Evolutionary conservation across 257 asterid species (phyloP).

Genomic region (Salvia splendens): DNA sequence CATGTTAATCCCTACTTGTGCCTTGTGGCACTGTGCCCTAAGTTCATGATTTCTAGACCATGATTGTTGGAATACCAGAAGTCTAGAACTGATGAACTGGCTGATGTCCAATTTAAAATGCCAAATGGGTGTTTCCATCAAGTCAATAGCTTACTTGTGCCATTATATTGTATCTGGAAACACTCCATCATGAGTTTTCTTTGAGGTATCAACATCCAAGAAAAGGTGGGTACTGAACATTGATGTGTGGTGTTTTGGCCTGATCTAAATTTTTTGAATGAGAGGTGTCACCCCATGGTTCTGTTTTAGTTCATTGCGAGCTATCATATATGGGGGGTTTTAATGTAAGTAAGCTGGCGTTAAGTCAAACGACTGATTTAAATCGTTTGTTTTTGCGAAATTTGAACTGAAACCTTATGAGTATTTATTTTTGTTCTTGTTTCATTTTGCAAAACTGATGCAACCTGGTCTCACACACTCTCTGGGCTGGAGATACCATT

Average conservation of each 20-base stretch:
- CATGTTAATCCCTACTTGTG: too few species aligned
- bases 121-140: background rate
- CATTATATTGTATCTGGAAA: background rate
- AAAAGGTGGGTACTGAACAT: background rate
- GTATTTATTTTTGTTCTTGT: background rate
- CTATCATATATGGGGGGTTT: background rate
- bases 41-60: too few species aligned
- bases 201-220: background rate
- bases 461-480: background rate
- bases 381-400: background rate
- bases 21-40: too few species aligned
- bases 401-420: background rate
- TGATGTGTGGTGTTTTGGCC: background rate
- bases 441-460: background rate
- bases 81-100: background rate
- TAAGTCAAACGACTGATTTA: background rate
- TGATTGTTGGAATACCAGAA: too few species aligned
- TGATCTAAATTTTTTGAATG: background rate
- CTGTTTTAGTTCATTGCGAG: background rate
- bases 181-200: background rate
- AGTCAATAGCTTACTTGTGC: constrained; percentile 5
- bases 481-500: background rate
- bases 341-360: background rate
- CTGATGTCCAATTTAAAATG: background rate
- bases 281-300: background rate